phyloP scores from a whole-genome alignment of 768 basidiomycete species.

The Russula abietina region DNA sequence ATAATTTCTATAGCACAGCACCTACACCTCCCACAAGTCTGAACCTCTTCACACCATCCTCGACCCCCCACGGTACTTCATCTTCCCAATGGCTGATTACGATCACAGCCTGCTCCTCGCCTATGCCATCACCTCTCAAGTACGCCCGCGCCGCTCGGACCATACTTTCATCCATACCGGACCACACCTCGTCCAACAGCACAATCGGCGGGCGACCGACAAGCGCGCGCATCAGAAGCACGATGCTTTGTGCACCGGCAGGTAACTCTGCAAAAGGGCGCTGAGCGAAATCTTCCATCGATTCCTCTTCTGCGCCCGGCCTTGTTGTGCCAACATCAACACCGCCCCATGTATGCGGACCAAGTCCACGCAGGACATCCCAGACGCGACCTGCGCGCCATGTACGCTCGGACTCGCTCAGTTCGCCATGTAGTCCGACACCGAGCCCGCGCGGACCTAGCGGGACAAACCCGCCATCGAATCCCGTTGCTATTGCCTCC shows the following conservation, averaged over 20 bases:
- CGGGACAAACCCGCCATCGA: constrained; percentile 75
- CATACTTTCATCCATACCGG: constrained; percentile 84
- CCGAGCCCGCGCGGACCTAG: constrained; percentile 42
- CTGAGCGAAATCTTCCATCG: constrained; percentile 39
- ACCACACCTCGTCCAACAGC: constrained; percentile 88
- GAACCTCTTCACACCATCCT: constrained; percentile 45
- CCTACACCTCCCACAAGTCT: constrained; percentile 36
- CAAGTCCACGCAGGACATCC: constrained; percentile 59
- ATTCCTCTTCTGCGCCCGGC: constrained; percentile 9
- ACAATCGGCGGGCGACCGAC: constrained; percentile 69
- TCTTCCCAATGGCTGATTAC: constrained; percentile 89
- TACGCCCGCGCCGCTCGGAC: constrained; percentile 58
- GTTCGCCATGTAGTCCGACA: constrained; percentile 34
- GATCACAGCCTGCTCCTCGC: constrained; percentile 64
- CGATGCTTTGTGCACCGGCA: constrained; percentile 70
- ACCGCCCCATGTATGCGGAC: constrained; percentile 47
- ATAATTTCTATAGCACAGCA: neutral
- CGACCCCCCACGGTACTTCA: constrained; percentile 75
- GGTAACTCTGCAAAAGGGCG: constrained; percentile 58
- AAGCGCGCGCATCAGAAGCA: constrained; percentile 80
- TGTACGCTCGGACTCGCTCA: constrained; percentile 35
- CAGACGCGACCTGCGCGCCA: constrained; percentile 43
- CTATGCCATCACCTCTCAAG: constrained; percentile 49
- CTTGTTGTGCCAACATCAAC: constrained; percentile 1
- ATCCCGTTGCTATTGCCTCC: constrained; percentile 84